Evolutionary conservation across 2,329 filamentous ascomycete genomes (phyloP).

Genomic region (Fusarium tuaranense): DNA sequence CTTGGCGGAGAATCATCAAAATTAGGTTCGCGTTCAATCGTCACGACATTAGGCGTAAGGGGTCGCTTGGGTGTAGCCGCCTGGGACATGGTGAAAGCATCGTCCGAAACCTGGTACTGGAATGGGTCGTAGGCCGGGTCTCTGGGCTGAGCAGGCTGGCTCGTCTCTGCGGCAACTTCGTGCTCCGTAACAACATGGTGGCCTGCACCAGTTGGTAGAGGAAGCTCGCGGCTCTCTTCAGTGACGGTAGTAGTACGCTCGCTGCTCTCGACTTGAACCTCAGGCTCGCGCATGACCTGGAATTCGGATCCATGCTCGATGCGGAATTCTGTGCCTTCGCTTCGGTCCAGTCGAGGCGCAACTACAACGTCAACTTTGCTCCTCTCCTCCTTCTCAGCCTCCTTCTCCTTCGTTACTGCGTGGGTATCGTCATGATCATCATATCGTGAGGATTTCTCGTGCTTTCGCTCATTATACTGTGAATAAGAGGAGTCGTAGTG

Average conservation of each 20-base stretch:
- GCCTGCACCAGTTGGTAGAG: slow-evolving; percentile 44
- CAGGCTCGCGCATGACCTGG: slow-evolving; percentile 37
- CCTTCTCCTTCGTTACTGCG: slow-evolving; percentile 41
- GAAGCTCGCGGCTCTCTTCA: slow-evolving; percentile 45
- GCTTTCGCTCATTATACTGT: slow-evolving; percentile 45
- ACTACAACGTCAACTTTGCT: slow-evolving; percentile 42
- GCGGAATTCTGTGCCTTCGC: slow-evolving; percentile 44
- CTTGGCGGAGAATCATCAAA: slow-evolving; percentile 55
- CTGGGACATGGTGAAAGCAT: slow-evolving; percentile 62
- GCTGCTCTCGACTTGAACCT: slow-evolving; percentile 38
- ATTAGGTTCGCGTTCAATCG: slow-evolving; percentile 65
- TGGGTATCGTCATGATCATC: slow-evolving; percentile 48
- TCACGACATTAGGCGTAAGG: slow-evolving; percentile 63
- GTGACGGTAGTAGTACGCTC: slow-evolving; percentile 39
- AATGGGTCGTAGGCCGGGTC: slow-evolving; percentile 65
- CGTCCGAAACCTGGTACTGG: slow-evolving; percentile 66
- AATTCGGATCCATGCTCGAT: slow-evolving; percentile 47
- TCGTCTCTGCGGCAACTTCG: slow-evolving; percentile 41
- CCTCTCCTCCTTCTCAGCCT: slow-evolving; percentile 33
- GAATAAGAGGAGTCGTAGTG: slow-evolving; percentile 46
- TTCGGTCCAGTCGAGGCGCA: slow-evolving; percentile 40
- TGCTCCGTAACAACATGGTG: slow-evolving; percentile 45
- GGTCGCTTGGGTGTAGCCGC: slow-evolving; percentile 55
- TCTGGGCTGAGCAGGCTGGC: slow-evolving; percentile 38
- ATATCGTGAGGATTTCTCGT: slow-evolving; percentile 47